Evolutionary conservation across 2,329 filamentous ascomycete genomes (phyloP).

Genomic region (Fusarium coffeatum): DNA sequence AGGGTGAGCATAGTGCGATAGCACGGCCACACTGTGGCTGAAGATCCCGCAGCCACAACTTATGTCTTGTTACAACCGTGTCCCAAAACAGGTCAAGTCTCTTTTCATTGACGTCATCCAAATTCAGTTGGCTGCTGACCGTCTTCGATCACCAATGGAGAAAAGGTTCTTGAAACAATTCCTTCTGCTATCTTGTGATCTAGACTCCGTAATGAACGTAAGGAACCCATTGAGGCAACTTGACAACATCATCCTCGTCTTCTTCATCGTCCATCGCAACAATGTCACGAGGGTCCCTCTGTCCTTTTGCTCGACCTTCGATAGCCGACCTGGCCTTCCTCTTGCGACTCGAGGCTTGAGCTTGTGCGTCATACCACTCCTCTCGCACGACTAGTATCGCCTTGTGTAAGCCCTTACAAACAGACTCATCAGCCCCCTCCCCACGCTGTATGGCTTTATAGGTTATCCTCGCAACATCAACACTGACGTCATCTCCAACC

Average conservation of each 20-base stretch:
- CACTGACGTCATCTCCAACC: background rate
- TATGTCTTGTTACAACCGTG: too few species aligned
- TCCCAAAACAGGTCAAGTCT: too few species aligned
- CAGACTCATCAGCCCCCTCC: background rate
- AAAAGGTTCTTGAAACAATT: too few species aligned
- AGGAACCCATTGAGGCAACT: background rate
- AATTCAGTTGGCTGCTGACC: too few species aligned
- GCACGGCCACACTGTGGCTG: too few species aligned
- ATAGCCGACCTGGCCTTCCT: background rate
- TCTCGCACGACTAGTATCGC: background rate
- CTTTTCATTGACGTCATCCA: too few species aligned
- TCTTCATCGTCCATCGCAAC: background rate
- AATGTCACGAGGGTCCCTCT: background rate
- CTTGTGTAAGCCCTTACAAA: background rate
- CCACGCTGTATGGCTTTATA: background rate
- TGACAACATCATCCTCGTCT: background rate
- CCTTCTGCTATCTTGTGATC: too few species aligned
- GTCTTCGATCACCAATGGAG: accelerated
- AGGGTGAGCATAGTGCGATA: too few species aligned
- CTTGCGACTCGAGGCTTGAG: background rate
- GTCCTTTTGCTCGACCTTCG: background rate
- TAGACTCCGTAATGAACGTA: background rate
- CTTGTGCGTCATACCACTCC: too few species aligned
- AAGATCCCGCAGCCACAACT: too few species aligned
- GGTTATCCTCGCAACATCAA: background rate